Conservation (phyloP, 768 basidiomycete species). For the Botryobasidium botryosum region DNA sequence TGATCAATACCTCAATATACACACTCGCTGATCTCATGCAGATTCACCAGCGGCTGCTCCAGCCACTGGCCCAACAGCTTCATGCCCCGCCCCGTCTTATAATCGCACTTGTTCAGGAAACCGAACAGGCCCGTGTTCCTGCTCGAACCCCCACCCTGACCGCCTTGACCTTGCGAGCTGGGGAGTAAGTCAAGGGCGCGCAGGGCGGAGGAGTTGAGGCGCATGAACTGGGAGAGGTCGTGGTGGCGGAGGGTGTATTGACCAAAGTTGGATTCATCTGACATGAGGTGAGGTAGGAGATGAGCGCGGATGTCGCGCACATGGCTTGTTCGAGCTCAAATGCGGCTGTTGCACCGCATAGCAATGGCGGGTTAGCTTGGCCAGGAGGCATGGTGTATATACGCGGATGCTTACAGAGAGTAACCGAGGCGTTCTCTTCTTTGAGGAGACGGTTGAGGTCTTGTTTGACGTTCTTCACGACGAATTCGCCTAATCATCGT, state of each 20-base stretch:
- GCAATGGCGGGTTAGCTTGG: no score
- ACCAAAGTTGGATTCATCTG: conserved; percentile 62
- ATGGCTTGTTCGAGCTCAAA: conserved; percentile 62
- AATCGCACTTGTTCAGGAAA: conserved; percentile 81
- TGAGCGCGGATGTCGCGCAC: conserved; percentile 61
- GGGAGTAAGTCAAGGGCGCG: conserved; percentile 78
- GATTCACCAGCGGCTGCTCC: conserved; percentile 86
- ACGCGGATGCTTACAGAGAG: conserved; percentile 10
- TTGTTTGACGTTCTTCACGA: conserved; percentile 57
- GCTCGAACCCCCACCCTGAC: conserved; percentile 31
- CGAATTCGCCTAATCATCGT: conserved; percentile 55
- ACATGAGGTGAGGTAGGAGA: conserved; percentile 64
- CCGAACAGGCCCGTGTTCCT: conserved; percentile 82
- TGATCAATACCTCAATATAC: no score
- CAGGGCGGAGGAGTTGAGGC: conserved; percentile 85
- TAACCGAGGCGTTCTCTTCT: conserved; percentile 22
- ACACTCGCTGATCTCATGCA: conserved; percentile 83
- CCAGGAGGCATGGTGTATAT: no score
- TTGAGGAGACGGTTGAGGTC: conserved; percentile 59
- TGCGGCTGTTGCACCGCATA: conserved; percentile 58
- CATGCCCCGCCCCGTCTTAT: conserved; percentile 90
- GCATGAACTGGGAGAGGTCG: conserved; percentile 89
- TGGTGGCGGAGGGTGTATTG: conserved; percentile 71
- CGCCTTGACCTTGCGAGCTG: no score
- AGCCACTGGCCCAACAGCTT: conserved; percentile 80